phyloP scores from a whole-genome alignment of 78 protist species.

The Dictyostelium citrinum region DNA sequence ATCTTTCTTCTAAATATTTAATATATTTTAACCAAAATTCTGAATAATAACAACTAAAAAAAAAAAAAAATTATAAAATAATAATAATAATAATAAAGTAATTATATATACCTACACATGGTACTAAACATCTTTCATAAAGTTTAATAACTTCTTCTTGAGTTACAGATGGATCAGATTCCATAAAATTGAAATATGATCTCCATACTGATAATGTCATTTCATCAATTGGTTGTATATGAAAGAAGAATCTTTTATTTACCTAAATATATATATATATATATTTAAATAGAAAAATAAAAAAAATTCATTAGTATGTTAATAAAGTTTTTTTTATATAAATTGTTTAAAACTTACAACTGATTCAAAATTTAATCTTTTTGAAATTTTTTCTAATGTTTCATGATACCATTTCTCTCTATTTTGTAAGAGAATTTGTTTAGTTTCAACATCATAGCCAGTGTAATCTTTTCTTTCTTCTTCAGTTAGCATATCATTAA shows the following conservation, averaged over 20 bases:
- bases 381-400: neutral
- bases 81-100: neutral
- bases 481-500: neutral
- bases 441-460: neutral
- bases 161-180: neutral
- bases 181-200: conserved; percentile 6
- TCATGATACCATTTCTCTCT: conserved; percentile 22
- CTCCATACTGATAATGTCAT: conserved; percentile 9
- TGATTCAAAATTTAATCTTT: conserved; percentile 1
- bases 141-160: neutral
- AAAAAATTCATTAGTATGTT: neutral
- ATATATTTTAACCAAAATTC: conserved; percentile 23
- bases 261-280: neutral
- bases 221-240: conserved; percentile 26
- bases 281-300: neutral
- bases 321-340: no score
- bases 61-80: neutral
- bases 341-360: neutral
- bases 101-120: conserved; percentile 2
- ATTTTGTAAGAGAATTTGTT: neutral
- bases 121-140: conserved; percentile 18
- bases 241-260: conserved; percentile 17
- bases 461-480: neutral
- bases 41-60: neutral
- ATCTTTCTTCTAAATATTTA: neutral